Evolutionary conservation across 2,329 filamentous ascomycete genomes (phyloP).

Genomic region (Nannizzia gypsea): DNA sequence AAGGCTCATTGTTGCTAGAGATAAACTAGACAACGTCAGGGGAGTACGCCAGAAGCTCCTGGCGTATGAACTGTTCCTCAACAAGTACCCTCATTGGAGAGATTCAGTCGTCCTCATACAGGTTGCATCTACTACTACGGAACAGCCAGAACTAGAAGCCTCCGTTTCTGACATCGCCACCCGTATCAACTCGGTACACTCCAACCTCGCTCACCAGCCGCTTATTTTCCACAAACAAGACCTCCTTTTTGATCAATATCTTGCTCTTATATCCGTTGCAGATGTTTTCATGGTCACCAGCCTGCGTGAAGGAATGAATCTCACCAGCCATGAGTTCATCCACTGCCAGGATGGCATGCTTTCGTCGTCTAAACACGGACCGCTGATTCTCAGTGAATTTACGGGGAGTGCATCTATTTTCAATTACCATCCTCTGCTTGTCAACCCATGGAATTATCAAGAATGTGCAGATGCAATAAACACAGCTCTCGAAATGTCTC

Average conservation of each 20-base stretch:
- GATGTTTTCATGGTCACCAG: constrained; percentile 91
- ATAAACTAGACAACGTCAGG: constrained; percentile 86
- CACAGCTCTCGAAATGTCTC: constrained; percentile 65
- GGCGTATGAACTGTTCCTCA: constrained; percentile 84
- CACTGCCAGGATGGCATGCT: constrained; percentile 79
- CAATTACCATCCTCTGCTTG: constrained; percentile 62
- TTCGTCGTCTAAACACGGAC: constrained; percentile 66
- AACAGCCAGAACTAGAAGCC: constrained; percentile 76
- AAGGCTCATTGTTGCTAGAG: constrained; percentile 79
- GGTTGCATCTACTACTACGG: constrained; percentile 80
- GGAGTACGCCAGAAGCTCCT: constrained; percentile 89
- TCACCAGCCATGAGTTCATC: constrained; percentile 88
- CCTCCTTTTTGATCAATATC: constrained; percentile 81
- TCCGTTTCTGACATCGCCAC: constrained; percentile 90
- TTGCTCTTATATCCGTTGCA: constrained; percentile 80
- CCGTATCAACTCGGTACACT: constrained; percentile 82
- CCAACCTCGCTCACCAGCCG: constrained; percentile 81
- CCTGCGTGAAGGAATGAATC: constrained; percentile 92
- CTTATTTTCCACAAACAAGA: constrained; percentile 92
- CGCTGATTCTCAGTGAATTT: constrained; percentile 87
- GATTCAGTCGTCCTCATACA: constrained; percentile 84
- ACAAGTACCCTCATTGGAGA: constrained; percentile 81
- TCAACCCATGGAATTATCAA: constrained; percentile 93
- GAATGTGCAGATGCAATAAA: constrained; percentile 79
- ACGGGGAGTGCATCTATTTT: constrained; percentile 85